Base-by-base conservation (phyloP, 2,329 filamentous ascomycete genomes). In the Teratosphaeria zuluensis region DNA sequence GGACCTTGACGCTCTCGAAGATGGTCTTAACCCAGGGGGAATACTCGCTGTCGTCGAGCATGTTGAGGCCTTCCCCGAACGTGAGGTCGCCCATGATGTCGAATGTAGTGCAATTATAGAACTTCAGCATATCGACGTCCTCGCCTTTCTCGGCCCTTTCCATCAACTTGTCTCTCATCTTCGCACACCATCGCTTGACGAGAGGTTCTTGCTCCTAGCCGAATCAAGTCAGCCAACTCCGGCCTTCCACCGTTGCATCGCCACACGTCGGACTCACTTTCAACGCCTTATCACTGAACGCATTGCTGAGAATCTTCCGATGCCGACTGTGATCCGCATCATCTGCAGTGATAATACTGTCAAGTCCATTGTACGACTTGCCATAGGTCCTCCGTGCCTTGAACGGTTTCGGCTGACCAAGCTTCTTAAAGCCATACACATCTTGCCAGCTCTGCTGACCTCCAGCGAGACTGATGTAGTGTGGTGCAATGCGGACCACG, bases 401-500 rank as follows among this genome's bases (percentile, higher is more conserved):
- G 55, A 63, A 53, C 11, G 65, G 57, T 32, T 56, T 53, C 9
- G 56, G 59, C 58, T 70, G 68, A 54, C 65, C 69, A 31, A 42
- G 46, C 3, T 65, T 66, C 38, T 60, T 62, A 61, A 65, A 65
- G 21, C 69, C 70, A 55, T 71, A 66, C 31, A 71, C 58, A 14
- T 66, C 63, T 53, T 66, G 64, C 61, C 62, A 70, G 2, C 65
- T 62, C 32, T 64, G 31, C 21, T 60, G 61, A 4, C 63, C 65
- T 21, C 56, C 58, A 54, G 66, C 69, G 62, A 72, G 74, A 19
- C 69, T 73, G 3, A 78, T 63, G 30, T 75, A 68, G 42, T 71
- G 70, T 0, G 77, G 77, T 0, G 69, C 66, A 14, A 75, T 70
- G 1, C 76, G 70, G 19, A 78, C 73, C 2, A 76, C 65, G 3